Conservation (phyloP, 352 stramenopile genomes). For the Lagenidium sp. region DNA sequence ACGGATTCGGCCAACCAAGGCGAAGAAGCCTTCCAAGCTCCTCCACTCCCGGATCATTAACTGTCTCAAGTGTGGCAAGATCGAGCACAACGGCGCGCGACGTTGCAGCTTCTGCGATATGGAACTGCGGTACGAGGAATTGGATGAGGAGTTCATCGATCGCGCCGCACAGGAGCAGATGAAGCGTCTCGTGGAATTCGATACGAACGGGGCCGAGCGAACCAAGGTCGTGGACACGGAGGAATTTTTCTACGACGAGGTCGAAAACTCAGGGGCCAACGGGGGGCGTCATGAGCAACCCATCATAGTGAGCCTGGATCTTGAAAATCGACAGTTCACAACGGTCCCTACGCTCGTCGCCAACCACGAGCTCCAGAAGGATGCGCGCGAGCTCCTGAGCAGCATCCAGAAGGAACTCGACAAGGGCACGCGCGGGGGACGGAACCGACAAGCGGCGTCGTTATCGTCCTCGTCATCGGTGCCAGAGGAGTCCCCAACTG, state of each 20-base stretch:
- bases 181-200: constrained; percentile 40
- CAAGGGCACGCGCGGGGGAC: no score
- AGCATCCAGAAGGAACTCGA: constrained; percentile 33
- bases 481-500: no score
- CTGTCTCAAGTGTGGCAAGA: constrained; percentile 52
- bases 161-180: constrained; percentile 32
- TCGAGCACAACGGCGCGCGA: constrained; percentile 51
- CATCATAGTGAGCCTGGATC: constrained; percentile 37
- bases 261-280: constrained; percentile 2
- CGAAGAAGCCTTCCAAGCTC: constrained; percentile 37
- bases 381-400: constrained; percentile 42
- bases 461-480: no score
- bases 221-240: constrained; percentile 39
- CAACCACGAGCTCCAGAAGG: constrained; percentile 47
- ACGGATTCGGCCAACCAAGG: constrained; percentile 33
- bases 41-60: constrained; percentile 58
- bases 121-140: constrained; percentile 45
- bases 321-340: constrained; percentile 31
- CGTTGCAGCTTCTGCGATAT: constrained; percentile 46
- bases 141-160: constrained; percentile 24
- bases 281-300: constrained; percentile 9
- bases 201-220: constrained; percentile 28
- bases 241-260: constrained; percentile 22
- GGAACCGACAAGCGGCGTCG: no score
- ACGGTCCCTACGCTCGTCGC: constrained; percentile 5